These are phyloP conservation scores for Mallotus repandus DNA, from an alignment of 441 rosid species.

Conservation along the genomic window DNA sequence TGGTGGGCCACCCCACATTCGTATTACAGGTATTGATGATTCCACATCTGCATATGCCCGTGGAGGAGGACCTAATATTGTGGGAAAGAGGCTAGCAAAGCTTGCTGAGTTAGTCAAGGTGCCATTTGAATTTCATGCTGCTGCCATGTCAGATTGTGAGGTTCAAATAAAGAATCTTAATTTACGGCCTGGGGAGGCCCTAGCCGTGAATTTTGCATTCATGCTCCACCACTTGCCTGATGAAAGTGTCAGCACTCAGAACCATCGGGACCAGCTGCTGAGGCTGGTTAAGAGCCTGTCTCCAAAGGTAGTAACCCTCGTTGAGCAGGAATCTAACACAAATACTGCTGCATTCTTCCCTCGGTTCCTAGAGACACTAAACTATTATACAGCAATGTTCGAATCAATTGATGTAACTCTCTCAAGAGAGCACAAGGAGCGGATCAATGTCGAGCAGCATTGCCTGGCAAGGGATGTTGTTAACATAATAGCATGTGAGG, in stretches of 20 bases:
- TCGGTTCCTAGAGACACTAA: constrained; percentile 68
- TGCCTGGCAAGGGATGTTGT: constrained; percentile 85
- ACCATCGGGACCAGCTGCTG: constrained; percentile 70
- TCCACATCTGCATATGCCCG: constrained; percentile 71
- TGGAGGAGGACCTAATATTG: constrained; percentile 75
- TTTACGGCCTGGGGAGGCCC: constrained; percentile 57
- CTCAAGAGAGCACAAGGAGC: constrained; percentile 61
- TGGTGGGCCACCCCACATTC: constrained; percentile 78
- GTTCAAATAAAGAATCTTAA: constrained; percentile 45
- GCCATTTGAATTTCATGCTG: constrained; percentile 72
- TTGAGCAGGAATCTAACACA: constrained; percentile 91
- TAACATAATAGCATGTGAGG: constrained; percentile 88
- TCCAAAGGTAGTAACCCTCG: constrained; percentile 82
- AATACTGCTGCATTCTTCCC: constrained; percentile 84
- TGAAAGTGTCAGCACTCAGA: constrained; percentile 82
- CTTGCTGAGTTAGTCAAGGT: constrained; percentile 67
- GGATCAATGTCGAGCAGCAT: constrained; percentile 85
- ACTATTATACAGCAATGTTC: constrained; percentile 80
- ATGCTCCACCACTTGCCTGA: constrained; percentile 85
- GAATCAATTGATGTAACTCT: constrained; percentile 82
- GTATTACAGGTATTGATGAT: constrained; percentile 87
- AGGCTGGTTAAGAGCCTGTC: constrained; percentile 69
- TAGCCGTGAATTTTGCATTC: constrained; percentile 83
- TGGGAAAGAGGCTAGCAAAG: constrained; percentile 60
- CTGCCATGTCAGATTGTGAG: constrained; percentile 52